A percentile compares a stretch with the other conserved stretches of the same genome.
These are phyloP conservation scores for Hysterium pulicare DNA, from an alignment of 2,329 filamentous ascomycete species.

Conservation along the genomic window DNA sequence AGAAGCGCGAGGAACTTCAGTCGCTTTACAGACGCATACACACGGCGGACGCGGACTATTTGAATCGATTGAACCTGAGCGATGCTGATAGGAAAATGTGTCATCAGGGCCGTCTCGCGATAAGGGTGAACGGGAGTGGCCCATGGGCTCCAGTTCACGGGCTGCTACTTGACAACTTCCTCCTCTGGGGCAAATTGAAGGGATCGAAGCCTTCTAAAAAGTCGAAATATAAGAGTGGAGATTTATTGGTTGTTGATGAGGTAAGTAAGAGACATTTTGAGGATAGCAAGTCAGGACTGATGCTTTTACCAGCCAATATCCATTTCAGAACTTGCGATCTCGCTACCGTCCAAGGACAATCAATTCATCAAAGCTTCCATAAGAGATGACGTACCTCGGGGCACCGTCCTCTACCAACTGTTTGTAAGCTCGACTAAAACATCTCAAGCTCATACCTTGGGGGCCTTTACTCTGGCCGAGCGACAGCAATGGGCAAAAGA, in stretches of 20 bases:
- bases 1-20: conserved; percentile 20
- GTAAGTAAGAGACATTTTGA: not conserved
- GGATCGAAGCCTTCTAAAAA: conserved; percentile 10
- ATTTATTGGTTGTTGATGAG: not conserved
- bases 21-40: conserved; percentile 22
- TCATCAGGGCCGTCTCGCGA: conserved; percentile 23
- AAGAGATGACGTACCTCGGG: conserved; percentile 25
- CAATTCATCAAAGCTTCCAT: conserved; percentile 22
- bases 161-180: conserved; percentile 26
- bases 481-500: conserved; percentile 16
- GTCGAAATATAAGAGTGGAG: not conserved
- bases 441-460: conserved; percentile 19
- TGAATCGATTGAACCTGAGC: conserved; percentile 17
- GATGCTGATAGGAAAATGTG: conserved; percentile 16
- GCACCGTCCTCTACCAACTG: conserved; percentile 20
- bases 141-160: conserved; percentile 28
- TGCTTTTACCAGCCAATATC: conserved; percentile 15
- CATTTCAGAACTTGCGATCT: conserved; percentile 12
- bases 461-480: conserved; percentile 14
- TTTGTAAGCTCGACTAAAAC: conserved; percentile 10
- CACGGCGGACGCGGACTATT: conserved; percentile 12
- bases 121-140: conserved; percentile 28
- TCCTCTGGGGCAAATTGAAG: conserved; percentile 29
- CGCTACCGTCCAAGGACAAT: conserved; percentile 12
- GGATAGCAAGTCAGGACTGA: not conserved